Evolutionary conservation across 2,329 filamentous ascomycete genomes (phyloP), one percentile per base, ranked within the genome.

Genomic region (Coleophoma eucalyptorum): DNA sequence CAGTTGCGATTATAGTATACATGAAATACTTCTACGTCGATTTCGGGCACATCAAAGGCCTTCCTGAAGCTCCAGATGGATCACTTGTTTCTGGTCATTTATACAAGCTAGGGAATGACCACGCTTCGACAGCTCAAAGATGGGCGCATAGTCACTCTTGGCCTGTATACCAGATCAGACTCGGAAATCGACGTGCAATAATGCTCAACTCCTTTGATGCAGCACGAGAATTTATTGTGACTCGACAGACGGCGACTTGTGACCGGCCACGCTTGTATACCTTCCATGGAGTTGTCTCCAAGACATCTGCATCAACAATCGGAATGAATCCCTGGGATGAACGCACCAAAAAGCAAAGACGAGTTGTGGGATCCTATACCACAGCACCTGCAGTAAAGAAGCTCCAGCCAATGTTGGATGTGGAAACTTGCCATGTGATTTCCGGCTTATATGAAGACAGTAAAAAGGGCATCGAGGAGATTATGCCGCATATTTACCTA

Each of bases 211-310:
- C 42, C n/a, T 44, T 44, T 32, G 42, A 44, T n/a, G 26, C 42
- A 2, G 42, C 42, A 16, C 19, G 42, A 16, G 42, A 44, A n/a
- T 44, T 44, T 26, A 44, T 44, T 16, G 42, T 44, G 4, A 26
- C n/a, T 44, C 42, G 42, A 44, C 42, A 44, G 26, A 44, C 42
- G 26, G 42, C 42, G 20, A 44, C 42, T 31, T 31, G 12, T n/a
- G 42, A 44, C n/a, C 19, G 42, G 5, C 42, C 42, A 15, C 42
- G 42, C 31, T 32, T 44, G 16, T 44, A 44, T 18, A 44, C 42
- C 31, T 44, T 44, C 42, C 42, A 44, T 44, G 42, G 42, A 44
- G 42, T 44, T n/a, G 42, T 44, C 16, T 44, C 42, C 6, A 44
- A 44, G n/a, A 44, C 42, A 7, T 44, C 42, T 5, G 42, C 42